phyloP scores from a whole-genome alignment of 2,329 filamentous ascomycete species.

The Colletotrichum karsti region DNA sequence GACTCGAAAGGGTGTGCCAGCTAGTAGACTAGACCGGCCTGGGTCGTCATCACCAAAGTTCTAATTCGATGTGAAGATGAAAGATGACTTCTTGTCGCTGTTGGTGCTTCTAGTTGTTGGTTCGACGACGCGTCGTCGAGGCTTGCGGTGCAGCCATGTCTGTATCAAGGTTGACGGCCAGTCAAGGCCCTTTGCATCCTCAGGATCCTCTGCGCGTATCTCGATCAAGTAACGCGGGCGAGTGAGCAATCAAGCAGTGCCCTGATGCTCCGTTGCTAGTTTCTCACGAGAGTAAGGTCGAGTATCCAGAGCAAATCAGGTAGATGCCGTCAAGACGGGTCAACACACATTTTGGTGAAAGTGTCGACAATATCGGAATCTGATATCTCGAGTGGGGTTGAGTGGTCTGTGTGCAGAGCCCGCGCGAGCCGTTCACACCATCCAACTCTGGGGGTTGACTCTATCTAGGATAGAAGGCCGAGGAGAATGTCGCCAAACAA shows the following conservation, averaged over 20 bases:
- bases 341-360: not conserved
- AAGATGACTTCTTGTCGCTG: not conserved
- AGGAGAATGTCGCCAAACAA: slow-evolving; percentile 22
- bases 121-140: slow-evolving; percentile 5
- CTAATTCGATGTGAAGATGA: not conserved
- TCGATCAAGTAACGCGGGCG: not conserved
- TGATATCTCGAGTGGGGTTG: not conserved
- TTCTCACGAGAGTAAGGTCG: not conserved
- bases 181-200: not conserved
- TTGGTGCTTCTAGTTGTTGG: slow-evolving; percentile 12
- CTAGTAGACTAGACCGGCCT: not conserved
- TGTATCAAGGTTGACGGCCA: not conserved
- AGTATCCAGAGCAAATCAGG: slow-evolving; percentile 3
- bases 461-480: slow-evolving; percentile 3
- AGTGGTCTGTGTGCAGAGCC: not conserved
- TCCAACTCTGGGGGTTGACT: not conserved
- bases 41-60: not conserved
- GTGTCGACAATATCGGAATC: not conserved
- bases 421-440: not conserved
- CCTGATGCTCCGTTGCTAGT: not conserved
- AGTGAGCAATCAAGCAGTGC: not conserved
- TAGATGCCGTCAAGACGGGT: not conserved
- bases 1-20: not conserved
- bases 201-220: slow-evolving; percentile 22
- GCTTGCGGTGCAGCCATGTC: slow-evolving; percentile 14